phyloP scores from a whole-genome alignment of 2,329 filamentous ascomycete genomes.

The Cladosporium sp. region DNA sequence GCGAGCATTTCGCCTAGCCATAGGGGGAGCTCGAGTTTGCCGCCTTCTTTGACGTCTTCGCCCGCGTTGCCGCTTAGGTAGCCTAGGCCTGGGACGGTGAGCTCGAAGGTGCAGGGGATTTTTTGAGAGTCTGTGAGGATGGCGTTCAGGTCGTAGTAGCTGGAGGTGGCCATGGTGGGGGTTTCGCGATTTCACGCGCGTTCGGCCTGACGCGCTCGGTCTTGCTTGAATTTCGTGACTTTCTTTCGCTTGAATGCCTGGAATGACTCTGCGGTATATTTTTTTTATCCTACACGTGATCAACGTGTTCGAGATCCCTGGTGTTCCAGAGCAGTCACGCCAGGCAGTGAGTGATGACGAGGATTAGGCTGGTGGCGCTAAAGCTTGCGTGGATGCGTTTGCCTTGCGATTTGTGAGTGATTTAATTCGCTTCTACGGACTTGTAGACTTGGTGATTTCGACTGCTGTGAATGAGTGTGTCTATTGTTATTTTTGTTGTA shows the following conservation, averaged over 20 bases:
- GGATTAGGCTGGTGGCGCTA: slow-evolving; percentile 3
- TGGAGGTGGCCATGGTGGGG: slow-evolving; percentile 36
- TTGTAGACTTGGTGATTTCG: too few relatives aligned
- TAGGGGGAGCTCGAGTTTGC: slow-evolving; percentile 75
- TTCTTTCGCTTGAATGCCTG: too few relatives aligned
- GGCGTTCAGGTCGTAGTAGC: slow-evolving; percentile 76
- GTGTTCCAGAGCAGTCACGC: neutral
- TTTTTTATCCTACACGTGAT: too few relatives aligned
- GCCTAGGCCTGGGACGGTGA: slow-evolving; percentile 80
- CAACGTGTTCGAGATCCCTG: too few relatives aligned
- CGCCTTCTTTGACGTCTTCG: slow-evolving; percentile 69
- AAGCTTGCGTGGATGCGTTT: slow-evolving; percentile 17
- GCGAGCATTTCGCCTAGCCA: slow-evolving; percentile 96
- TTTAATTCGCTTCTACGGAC: neutral
- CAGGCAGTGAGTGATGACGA: slow-evolving; percentile 10
- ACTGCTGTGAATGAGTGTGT: too few relatives aligned
- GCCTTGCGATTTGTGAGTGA: slow-evolving; percentile 13
- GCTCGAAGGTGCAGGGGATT: slow-evolving; percentile 90
- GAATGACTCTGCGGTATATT: too few relatives aligned
- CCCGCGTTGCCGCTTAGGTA: slow-evolving; percentile 81
- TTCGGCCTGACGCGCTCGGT: too few relatives aligned
- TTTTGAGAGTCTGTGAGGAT: slow-evolving; percentile 90
- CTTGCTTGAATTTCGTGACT: too few relatives aligned
- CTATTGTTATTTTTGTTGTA: too few relatives aligned
- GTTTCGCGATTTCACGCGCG: too few relatives aligned